These are phyloP conservation scores for Hygrophorus pudorinus DNA, from an alignment of 768 basidiomycete genomes.

Conservation along the genomic window DNA sequence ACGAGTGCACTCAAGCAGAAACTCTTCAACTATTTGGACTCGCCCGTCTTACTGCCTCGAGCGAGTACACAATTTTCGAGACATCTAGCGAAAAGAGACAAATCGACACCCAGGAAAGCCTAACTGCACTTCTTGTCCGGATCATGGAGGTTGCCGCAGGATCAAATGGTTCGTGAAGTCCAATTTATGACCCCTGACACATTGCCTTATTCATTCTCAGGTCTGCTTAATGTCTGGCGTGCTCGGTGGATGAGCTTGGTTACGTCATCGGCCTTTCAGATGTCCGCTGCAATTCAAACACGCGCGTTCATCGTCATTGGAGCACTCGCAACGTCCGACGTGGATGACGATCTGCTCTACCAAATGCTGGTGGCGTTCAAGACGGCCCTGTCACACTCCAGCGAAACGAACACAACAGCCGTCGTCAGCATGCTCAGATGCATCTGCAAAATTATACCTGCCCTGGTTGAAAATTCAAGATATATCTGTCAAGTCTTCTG, in stretches of 20 bases:
- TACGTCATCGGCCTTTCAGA: constrained; percentile 83
- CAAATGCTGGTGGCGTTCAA: constrained; percentile 87
- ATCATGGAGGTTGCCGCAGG: constrained; percentile 58
- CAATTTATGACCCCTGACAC: background rate
- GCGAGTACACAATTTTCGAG: constrained; percentile 58
- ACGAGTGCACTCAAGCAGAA: constrained; percentile 45
- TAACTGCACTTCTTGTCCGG: constrained; percentile 52
- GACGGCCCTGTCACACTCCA: constrained; percentile 57
- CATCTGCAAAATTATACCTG: constrained; percentile 68
- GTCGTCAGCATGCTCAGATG: constrained; percentile 86
- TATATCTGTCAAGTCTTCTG: constrained; percentile 76
- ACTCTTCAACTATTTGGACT: constrained; percentile 69
- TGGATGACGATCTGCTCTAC: constrained; percentile 89
- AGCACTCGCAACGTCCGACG: constrained; percentile 70
- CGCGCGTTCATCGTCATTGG: constrained; percentile 81
- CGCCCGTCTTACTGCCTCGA: constrained; percentile 45
- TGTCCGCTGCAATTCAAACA: constrained; percentile 79
- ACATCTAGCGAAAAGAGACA: constrained; percentile 41
- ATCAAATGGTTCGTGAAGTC: constrained; percentile 45
- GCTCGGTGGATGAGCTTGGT: constrained; percentile 91
- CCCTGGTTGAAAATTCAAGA: constrained; percentile 55
- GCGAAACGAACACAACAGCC: constrained; percentile 57
- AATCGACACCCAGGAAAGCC: constrained; percentile 57
- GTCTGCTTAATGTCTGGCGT: constrained; percentile 79
- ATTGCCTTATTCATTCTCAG: constrained; percentile 24